These are phyloP conservation scores for Penicillium samsonianum DNA, from an alignment of 495 filamentous ascomycete species.

Conservation along the genomic window DNA sequence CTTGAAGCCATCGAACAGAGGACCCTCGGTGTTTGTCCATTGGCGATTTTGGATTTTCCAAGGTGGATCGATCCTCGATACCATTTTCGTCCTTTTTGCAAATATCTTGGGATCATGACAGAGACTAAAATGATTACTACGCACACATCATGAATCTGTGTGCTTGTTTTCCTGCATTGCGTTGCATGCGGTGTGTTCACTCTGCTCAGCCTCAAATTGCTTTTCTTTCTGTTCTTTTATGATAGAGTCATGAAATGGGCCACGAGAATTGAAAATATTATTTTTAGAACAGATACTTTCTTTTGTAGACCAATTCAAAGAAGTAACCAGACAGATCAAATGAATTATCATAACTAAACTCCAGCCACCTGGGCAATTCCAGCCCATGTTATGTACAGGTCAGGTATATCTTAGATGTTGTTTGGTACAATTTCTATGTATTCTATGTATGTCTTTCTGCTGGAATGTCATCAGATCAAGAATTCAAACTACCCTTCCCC, in stretches of 20 bases:
- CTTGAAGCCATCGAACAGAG: conserved; percentile 30
- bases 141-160: conserved; percentile 35
- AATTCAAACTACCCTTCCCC: conserved; percentile 29
- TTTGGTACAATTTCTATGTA: neutral
- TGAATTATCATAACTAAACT: neutral
- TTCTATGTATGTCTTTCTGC: neutral
- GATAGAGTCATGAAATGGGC: conserved; percentile 49
- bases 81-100: conserved; percentile 29
- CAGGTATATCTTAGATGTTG: neutral
- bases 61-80: conserved; percentile 13
- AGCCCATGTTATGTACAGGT: neutral
- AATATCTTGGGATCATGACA: conserved; percentile 22
- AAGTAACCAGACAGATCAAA: neutral
- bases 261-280: conserved; percentile 43
- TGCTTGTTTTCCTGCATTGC: conserved; percentile 31
- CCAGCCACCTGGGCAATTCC: neutral
- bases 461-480: conserved; percentile 7
- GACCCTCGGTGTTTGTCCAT: conserved; percentile 23
- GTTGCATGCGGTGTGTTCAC: conserved; percentile 32
- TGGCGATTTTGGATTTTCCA: conserved; percentile 18
- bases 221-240: conserved; percentile 46
- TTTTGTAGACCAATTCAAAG: neutral
- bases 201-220: conserved; percentile 46
- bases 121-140: conserved; percentile 39
- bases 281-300: neutral